These are phyloP conservation scores for Eucalyptus brandiana DNA, from an alignment of 345 rosid genomes.

Conservation along the genomic window DNA sequence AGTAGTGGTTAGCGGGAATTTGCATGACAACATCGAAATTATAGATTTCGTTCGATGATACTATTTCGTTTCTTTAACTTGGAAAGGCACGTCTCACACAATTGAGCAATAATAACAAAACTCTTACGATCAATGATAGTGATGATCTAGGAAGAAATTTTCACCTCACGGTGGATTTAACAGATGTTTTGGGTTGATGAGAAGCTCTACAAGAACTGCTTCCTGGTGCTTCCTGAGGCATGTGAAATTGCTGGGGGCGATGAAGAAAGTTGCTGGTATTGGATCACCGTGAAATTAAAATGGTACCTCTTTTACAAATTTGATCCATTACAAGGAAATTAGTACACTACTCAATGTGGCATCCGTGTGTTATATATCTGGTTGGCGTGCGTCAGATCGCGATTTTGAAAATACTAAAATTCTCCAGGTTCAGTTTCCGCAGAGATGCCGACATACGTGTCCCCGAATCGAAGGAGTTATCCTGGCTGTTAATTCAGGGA, in stretches of 20 bases:
- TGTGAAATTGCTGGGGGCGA: neutral
- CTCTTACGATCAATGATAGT: accelerated
- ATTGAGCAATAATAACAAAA: too few species aligned
- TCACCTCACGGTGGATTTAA: too few species aligned
- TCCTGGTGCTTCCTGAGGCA: neutral
- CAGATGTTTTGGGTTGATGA: neutral
- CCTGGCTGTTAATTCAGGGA: neutral
- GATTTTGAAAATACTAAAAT: too few species aligned
- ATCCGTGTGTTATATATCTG: too few species aligned
- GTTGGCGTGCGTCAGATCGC: accelerated
- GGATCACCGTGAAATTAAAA: accelerated
- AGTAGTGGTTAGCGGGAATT: too few species aligned
- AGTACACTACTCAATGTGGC: neutral
- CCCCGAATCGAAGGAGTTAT: neutral
- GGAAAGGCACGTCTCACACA: too few species aligned
- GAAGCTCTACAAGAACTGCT: neutral
- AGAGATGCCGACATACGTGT: accelerated
- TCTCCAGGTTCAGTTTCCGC: accelerated
- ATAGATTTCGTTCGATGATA: too few species aligned
- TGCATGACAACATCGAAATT: accelerated
- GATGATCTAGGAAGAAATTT: too few species aligned
- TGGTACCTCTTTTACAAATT: neutral
- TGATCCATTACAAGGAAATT: neutral
- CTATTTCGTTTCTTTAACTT: accelerated
- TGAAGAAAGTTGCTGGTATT: neutral